Conservation (phyloP, 2,329 filamentous ascomycete species). For the Fusarium napiforme region DNA sequence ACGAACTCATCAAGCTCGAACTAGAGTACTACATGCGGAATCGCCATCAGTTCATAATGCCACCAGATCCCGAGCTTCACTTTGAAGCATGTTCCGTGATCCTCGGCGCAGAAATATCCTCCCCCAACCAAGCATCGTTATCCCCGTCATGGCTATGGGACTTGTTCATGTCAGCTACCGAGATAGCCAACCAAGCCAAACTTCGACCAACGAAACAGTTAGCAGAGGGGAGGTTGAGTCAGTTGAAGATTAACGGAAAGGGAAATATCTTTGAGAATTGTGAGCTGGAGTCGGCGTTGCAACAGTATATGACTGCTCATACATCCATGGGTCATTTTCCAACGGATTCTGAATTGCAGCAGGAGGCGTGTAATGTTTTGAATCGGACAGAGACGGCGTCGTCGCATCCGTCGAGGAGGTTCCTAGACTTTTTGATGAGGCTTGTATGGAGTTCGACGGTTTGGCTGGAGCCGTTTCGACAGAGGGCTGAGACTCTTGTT, state of each 20-base stretch:
- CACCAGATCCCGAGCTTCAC: conserved; percentile 23
- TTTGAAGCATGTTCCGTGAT: conserved; percentile 35
- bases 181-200: conserved; percentile 29
- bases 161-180: conserved; percentile 29
- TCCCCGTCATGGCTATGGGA: conserved; percentile 34
- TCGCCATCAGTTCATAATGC: conserved; percentile 15
- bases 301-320: conserved; percentile 26
- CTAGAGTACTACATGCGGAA: conserved; percentile 35
- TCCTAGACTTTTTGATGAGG: conserved; percentile 32
- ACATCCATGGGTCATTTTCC: conserved; percentile 21
- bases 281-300: conserved; percentile 24
- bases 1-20: conserved; percentile 35
- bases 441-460: conserved; percentile 29
- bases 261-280: conserved; percentile 37
- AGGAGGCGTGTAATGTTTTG: conserved; percentile 26
- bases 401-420: conserved; percentile 5
- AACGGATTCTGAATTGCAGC: conserved; percentile 29
- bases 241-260: conserved; percentile 34
- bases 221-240: conserved; percentile 21
- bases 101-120: conserved; percentile 28
- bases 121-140: conserved; percentile 17
- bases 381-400: conserved; percentile 10
- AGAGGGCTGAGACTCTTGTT: conserved; percentile 6
- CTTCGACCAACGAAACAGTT: conserved; percentile 26
- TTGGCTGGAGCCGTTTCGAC: conserved; percentile 23